Conservation (phyloP, 768 basidiomycete genomes). For the Coprinellus aureogranulatus region DNA sequence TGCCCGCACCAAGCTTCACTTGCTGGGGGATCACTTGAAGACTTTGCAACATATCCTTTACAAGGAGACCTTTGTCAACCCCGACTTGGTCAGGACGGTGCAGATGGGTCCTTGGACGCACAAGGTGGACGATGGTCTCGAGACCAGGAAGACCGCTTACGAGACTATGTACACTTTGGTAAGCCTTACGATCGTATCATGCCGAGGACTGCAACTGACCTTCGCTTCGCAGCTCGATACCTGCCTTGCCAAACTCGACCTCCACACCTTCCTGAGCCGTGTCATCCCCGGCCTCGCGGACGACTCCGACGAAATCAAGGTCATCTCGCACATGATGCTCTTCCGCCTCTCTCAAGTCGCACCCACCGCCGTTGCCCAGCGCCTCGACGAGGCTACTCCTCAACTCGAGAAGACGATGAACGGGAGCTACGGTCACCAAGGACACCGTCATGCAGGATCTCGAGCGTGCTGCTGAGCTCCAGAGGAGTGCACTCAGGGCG, state of each 20-base stretch:
- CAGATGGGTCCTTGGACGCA: conserved; percentile 98
- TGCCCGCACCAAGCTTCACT: conserved; percentile 89
- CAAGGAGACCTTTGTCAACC: conserved; percentile 77
- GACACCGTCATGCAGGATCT: conserved; percentile 95
- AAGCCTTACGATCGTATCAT: too few relatives aligned
- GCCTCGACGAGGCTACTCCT: conserved; percentile 81
- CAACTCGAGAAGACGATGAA: conserved; percentile 88
- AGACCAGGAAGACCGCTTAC: conserved; percentile 94
- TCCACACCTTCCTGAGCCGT: conserved; percentile 78
- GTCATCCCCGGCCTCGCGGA: conserved; percentile 84
- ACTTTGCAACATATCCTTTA: conserved; percentile 80
- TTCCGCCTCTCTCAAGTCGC: conserved; percentile 87
- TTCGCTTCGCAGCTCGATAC: too few relatives aligned
- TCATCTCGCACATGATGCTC: conserved; percentile 92
- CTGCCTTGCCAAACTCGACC: conserved; percentile 82
- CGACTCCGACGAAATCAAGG: conserved; percentile 95
- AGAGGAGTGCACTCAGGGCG: conserved; percentile 85
- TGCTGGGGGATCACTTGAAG: conserved; percentile 81
- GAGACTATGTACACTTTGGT: conserved; percentile 97
- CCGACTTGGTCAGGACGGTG: conserved; percentile 79
- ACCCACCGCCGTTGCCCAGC: conserved; percentile 76
- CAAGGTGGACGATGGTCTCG: conserved; percentile 94
- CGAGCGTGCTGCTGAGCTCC: conserved; percentile 85
- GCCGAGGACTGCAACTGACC: too few relatives aligned
- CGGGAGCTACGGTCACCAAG: conserved; percentile 82